Conservation (phyloP, 495 filamentous ascomycete genomes). For the Chaetomidium leptoderma region DNA sequence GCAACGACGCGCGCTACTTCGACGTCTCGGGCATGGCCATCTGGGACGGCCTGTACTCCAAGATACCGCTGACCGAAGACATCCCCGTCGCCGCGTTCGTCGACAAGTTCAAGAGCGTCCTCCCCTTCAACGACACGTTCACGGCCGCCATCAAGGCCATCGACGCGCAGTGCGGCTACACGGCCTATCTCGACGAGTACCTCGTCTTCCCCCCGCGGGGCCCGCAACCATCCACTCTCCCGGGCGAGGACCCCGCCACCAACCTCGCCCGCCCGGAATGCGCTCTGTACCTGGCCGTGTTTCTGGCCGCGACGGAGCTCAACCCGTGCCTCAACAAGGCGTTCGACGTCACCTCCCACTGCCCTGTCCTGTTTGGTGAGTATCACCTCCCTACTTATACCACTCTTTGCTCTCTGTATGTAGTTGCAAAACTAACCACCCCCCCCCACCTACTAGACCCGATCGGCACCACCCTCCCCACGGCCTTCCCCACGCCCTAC, state of each 20-base stretch:
- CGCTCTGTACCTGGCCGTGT: slow-evolving; percentile 53
- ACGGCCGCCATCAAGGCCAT: slow-evolving; percentile 53
- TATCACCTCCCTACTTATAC: not conserved
- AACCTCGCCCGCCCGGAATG: slow-evolving; percentile 45
- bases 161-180: slow-evolving; percentile 64
- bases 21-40: slow-evolving; percentile 65
- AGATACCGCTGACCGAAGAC: slow-evolving; percentile 49
- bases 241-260: slow-evolving; percentile 20
- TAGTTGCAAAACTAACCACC: no score
- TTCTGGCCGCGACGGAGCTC: slow-evolving; percentile 51
- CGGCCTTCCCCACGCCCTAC: slow-evolving; percentile 56
- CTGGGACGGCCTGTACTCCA: slow-evolving; percentile 65
- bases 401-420: no score
- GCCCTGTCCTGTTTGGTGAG: slow-evolving; percentile 61
- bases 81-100: slow-evolving; percentile 61
- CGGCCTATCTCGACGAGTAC: slow-evolving; percentile 58
- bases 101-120: slow-evolving; percentile 59
- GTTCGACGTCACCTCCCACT: slow-evolving; percentile 71
- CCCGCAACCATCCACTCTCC: slow-evolving; percentile 48
- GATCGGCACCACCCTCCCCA: slow-evolving; percentile 56
- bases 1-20: slow-evolving; percentile 62
- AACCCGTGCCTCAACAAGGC: slow-evolving; percentile 86
- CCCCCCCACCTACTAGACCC: slow-evolving; percentile 36
- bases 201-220: slow-evolving; percentile 66
- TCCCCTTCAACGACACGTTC: slow-evolving; percentile 67